phyloP scores from a whole-genome alignment of 805 yeast species.

The Saturnispora galanensis region DNA sequence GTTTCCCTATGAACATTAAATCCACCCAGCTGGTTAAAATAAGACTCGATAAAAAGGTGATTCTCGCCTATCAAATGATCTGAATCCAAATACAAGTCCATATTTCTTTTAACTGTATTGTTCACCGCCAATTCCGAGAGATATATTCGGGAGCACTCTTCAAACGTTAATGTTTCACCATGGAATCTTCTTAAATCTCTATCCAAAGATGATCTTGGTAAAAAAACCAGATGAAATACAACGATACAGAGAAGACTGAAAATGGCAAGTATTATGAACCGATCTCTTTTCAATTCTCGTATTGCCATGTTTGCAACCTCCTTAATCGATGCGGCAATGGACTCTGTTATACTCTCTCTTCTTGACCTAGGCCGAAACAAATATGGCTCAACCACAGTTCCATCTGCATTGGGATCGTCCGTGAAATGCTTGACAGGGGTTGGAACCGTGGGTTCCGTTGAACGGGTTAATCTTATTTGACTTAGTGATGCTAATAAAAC shows the following conservation, averaged over 20 bases:
- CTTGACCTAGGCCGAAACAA: not conserved
- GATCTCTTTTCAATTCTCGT: slow-evolving; percentile 22
- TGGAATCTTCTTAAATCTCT: slow-evolving; percentile 74
- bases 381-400: not conserved
- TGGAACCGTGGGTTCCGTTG: not conserved
- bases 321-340: slow-evolving; percentile 21
- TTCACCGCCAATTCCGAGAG: slow-evolving; percentile 21
- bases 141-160: slow-evolving; percentile 60
- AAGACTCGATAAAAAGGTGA: slow-evolving; percentile 12
- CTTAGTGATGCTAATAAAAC: not conserved
- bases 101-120: slow-evolving; percentile 15
- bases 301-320: slow-evolving; percentile 21
- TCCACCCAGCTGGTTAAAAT: slow-evolving; percentile 12
- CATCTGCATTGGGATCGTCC: slow-evolving; percentile 1
- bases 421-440: not conserved
- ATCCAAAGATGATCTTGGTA: slow-evolving; percentile 76
- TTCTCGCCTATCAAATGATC: slow-evolving; percentile 21
- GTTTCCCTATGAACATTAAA: slow-evolving; percentile 40
- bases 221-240: slow-evolving; percentile 55
- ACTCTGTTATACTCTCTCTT: slow-evolving; percentile 16
- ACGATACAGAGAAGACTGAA: slow-evolving; percentile 39
- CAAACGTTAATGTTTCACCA: slow-evolving; percentile 50
- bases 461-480: not conserved
- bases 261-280: slow-evolving; percentile 24
- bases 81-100: slow-evolving; percentile 15